Conservation (phyloP, 768 basidiomycete genomes). For the Cyathus striatus region DNA sequence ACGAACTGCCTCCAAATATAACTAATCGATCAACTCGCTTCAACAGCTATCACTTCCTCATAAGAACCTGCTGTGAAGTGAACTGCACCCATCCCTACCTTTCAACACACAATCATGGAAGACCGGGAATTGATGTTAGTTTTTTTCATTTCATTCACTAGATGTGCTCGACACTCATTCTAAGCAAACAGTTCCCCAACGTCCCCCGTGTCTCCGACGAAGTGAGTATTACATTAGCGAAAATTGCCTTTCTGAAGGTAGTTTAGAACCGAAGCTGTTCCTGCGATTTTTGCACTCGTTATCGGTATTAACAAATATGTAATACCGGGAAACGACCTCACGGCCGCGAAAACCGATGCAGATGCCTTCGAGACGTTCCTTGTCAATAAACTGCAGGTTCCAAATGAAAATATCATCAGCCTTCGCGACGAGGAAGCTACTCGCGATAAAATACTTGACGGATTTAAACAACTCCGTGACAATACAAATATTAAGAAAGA, state of each 20-base stretch:
- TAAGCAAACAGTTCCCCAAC: not conserved
- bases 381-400: conserved; percentile 19
- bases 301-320: conserved; percentile 38
- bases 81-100: no score
- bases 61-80: no score
- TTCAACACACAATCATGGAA: no score
- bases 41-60: no score
- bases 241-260: not conserved
- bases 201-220: not conserved
- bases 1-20: no score
- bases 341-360: conserved; percentile 34
- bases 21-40: no score
- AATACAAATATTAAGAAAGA: conserved; percentile 12
- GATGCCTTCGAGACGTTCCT: conserved; percentile 30
- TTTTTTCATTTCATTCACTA: no score
- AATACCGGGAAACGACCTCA: conserved; percentile 18
- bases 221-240: not conserved
- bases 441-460: conserved; percentile 24
- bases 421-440: conserved; percentile 34
- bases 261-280: not conserved
- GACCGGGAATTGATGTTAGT: no score
- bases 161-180: no score
- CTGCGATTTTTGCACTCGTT: conserved; percentile 31
- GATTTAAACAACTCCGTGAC: conserved; percentile 18
- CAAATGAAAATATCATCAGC: conserved; percentile 24